Conservation (phyloP, 768 basidiomycete genomes). For the Pisolithus orientalis region DNA sequence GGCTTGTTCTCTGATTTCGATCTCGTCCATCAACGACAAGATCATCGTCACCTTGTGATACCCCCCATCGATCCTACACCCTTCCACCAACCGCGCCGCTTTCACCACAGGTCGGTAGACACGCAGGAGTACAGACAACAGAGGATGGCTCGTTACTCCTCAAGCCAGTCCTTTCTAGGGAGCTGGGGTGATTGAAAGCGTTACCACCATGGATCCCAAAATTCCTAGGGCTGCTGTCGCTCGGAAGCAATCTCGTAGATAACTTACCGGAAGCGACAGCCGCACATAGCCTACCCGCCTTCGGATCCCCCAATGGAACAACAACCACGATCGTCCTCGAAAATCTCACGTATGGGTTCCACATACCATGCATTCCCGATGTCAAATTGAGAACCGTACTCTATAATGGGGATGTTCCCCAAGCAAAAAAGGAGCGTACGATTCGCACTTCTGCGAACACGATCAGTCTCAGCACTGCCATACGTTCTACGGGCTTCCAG, state of each 20-base stretch:
- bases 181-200: conserved; percentile 34
- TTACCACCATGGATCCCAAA: conserved; percentile 62
- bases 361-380: conserved; percentile 21
- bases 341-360: conserved; percentile 70
- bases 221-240: conserved; percentile 72
- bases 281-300: background rate
- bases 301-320: conserved; percentile 38
- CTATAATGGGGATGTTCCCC: conserved; percentile 55
- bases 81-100: conserved; percentile 30
- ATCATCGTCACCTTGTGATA: too few species aligned
- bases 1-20: too few species aligned
- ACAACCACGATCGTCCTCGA: conserved; percentile 77
- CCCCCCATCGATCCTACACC: conserved; percentile 9
- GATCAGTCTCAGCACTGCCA: conserved; percentile 69
- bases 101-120: conserved; percentile 73
- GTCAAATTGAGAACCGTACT: conserved; percentile 7
- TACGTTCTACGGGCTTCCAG: conserved; percentile 87
- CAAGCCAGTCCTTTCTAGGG: conserved; percentile 62
- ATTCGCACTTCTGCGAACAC: conserved; percentile 57
- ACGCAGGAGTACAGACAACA: conserved; percentile 62
- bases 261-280: conserved; percentile 12
- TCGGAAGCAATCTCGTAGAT: conserved; percentile 47
- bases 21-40: too few species aligned
- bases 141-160: conserved; percentile 73
- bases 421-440: conserved; percentile 53